Evolutionary conservation across 2,329 filamentous ascomycete species (phyloP), one percentile per base, ranked within the genome.

Genomic region (Falciphora oryzae): DNA sequence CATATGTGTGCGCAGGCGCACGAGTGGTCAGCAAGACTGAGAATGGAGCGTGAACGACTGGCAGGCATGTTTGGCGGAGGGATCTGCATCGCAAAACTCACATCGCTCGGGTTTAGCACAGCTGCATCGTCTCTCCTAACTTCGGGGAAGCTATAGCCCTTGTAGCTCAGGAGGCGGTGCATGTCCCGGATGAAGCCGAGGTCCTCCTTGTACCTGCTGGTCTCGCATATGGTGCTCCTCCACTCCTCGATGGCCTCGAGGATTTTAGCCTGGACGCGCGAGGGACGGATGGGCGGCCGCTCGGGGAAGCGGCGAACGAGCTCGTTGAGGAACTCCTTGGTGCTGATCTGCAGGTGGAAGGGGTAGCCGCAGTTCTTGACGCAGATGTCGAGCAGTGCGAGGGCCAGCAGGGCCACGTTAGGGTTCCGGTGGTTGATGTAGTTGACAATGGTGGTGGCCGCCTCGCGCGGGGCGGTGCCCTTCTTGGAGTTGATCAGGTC

Each of bases 331-430:
- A 99, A 99, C 73, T 99, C 95, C 77, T 99, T 99, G 70, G 95
- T 98, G 77, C 91, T 93, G 75, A 99, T 97, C 78, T 99, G 95
- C 65, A 99, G 87, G 74, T 99, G 95, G 78, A 99, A 99, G 1
- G 95, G 93, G 75, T 99, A 99, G 71, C 95, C 95, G 83, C 95
- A 99, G 80, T 99, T 99, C 83, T 99, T 99, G 78, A 98, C 95
- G 78, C 95, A 98, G 68, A 98, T 98, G 76, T 99, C 95, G 74
- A 99, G 91, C 70, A 99, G 86, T 80, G 89, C 89, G 73, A 98
- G 84, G 66, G 95, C 94, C 66, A 98, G 85, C 69, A 99, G 81
- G 67, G 93, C 90, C 70, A 99, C 92, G 77, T 97, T 98, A 66
- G 93, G 91, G 75, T 98, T 99, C 75, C 95, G 91, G 77, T 96